Percentiles rank a stretch among this genome's conserved stretches.
These are phyloP conservation scores for Trichoderma asperelloides DNA, from an alignment of 495 filamentous ascomycete genomes.

Conservation along the genomic window DNA sequence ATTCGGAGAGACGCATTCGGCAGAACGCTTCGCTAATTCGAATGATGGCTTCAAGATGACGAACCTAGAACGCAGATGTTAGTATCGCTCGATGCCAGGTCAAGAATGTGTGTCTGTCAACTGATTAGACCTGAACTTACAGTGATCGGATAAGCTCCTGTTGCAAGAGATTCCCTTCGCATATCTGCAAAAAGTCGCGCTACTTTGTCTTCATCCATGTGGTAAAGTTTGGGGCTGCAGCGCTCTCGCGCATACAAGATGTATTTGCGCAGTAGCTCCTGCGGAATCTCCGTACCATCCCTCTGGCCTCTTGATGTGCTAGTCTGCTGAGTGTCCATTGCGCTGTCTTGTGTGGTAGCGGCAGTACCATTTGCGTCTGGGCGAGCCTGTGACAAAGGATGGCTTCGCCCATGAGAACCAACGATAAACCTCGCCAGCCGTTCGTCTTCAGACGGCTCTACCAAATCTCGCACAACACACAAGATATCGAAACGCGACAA, in stretches of 20 bases:
- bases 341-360: slow-evolving; percentile 14
- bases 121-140: slow-evolving; percentile 41
- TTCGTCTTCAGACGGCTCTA: slow-evolving; percentile 95
- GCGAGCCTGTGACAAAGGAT: slow-evolving; percentile 53
- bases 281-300: slow-evolving; percentile 73
- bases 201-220: slow-evolving; percentile 97
- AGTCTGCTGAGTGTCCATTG: not conserved
- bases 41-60: slow-evolving; percentile 96
- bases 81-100: slow-evolving; percentile 10
- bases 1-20: slow-evolving; percentile 92
- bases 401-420: slow-evolving; percentile 80
- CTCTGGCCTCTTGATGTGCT: not conserved
- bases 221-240: slow-evolving; percentile 85
- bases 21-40: slow-evolving; percentile 86
- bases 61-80: slow-evolving; percentile 51
- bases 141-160: slow-evolving; percentile 95
- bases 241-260: slow-evolving; percentile 92
- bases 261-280: slow-evolving; percentile 91
- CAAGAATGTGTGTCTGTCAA: not conserved
- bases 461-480: slow-evolving; percentile 91
- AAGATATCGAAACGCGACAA: slow-evolving; percentile 98
- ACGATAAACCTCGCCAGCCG: slow-evolving; percentile 92
- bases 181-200: slow-evolving; percentile 93
- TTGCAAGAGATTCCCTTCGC: slow-evolving; percentile 82
- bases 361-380: slow-evolving; percentile 29